Percentiles rank a stretch among this genome's conserved stretches.
Evolutionary conservation across 2,329 filamentous ascomycete species (phyloP).

Genomic region (Arthrobotrys megalospora): DNA sequence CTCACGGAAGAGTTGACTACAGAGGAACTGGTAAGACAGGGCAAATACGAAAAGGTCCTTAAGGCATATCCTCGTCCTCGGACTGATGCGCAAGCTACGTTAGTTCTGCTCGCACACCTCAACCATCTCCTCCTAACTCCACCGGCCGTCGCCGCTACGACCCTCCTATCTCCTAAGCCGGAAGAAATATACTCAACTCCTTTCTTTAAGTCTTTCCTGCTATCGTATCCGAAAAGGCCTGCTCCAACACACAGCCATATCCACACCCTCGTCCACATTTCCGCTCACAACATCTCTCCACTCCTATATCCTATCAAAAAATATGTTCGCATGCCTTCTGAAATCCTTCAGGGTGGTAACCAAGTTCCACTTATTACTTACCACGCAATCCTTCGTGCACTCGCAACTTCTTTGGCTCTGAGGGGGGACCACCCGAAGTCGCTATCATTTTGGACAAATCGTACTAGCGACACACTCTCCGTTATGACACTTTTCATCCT

Average conservation of each 20-base stretch:
- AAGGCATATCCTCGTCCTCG: conserved; percentile 54
- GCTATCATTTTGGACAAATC: conserved; percentile 52
- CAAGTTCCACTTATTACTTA: conserved; percentile 59
- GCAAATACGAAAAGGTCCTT: conserved; percentile 44
- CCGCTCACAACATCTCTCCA: conserved; percentile 54
- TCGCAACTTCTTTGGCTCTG: conserved; percentile 56
- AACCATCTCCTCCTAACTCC: conserved; percentile 59
- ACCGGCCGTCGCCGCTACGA: conserved; percentile 28
- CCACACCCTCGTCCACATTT: conserved; percentile 48
- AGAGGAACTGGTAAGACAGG: conserved; percentile 40
- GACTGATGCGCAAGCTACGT: conserved; percentile 53
- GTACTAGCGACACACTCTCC: conserved; percentile 44
- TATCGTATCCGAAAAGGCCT: conserved; percentile 51
- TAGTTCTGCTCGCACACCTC: conserved; percentile 60
- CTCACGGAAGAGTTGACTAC: conserved; percentile 4
- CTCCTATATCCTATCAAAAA: conserved; percentile 36
- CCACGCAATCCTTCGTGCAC: conserved; percentile 60
- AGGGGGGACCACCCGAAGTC: conserved; percentile 43
- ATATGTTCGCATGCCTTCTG: conserved; percentile 20
- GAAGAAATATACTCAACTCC: conserved; percentile 67
- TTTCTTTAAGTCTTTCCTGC: conserved; percentile 68
- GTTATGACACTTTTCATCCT: conserved; percentile 42
- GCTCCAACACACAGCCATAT: conserved; percentile 60
- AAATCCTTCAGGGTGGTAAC: conserved; percentile 28
- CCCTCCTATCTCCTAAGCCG: conserved; percentile 66